A percentile compares a stretch with the other conserved stretches of the same genome.
phyloP scores from a whole-genome alignment of 768 basidiomycete genomes.

The Scleroderma citrinum region DNA sequence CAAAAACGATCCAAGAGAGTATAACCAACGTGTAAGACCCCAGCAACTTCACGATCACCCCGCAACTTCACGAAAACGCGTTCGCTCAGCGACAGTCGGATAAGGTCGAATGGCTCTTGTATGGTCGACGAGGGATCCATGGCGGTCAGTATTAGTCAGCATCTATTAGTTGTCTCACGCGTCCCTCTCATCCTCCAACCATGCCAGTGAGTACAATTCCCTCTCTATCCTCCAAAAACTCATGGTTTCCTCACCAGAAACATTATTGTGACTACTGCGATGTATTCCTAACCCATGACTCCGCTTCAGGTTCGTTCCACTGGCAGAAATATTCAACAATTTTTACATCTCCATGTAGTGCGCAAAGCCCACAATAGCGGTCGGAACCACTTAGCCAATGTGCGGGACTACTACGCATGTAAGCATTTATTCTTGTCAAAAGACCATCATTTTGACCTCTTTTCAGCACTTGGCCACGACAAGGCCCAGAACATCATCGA shows the following conservation, averaged over 20 bases:
- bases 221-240: slow-evolving; percentile 2
- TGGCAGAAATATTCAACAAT: background rate
- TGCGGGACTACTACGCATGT: slow-evolving; percentile 97
- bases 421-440: slow-evolving; percentile 16
- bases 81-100: slow-evolving; percentile 92
- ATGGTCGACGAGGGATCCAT: slow-evolving; percentile 73
- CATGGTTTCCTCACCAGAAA: slow-evolving; percentile 47
- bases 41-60: slow-evolving; percentile 88
- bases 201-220: slow-evolving; percentile 58
- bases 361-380: slow-evolving; percentile 98
- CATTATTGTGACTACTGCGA: slow-evolving; percentile 94
- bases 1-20: background rate
- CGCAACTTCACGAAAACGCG: slow-evolving; percentile 97
- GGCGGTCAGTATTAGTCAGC: slow-evolving; percentile 21
- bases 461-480: slow-evolving; percentile 81
- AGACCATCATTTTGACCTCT: slow-evolving; percentile 7
- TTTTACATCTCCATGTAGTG: slow-evolving; percentile 42
- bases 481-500: slow-evolving; percentile 98
- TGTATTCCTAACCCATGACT: slow-evolving; percentile 92
- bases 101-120: slow-evolving; percentile 96
- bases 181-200: slow-evolving; percentile 16
- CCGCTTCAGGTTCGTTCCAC: slow-evolving; percentile 65
- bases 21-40: slow-evolving; percentile 79
- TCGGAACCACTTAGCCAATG: slow-evolving; percentile 93
- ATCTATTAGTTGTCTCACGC: slow-evolving; percentile 16